These are phyloP conservation scores for Trametopsis cervina DNA, from an alignment of 768 basidiomycete genomes.

Conservation along the genomic window DNA sequence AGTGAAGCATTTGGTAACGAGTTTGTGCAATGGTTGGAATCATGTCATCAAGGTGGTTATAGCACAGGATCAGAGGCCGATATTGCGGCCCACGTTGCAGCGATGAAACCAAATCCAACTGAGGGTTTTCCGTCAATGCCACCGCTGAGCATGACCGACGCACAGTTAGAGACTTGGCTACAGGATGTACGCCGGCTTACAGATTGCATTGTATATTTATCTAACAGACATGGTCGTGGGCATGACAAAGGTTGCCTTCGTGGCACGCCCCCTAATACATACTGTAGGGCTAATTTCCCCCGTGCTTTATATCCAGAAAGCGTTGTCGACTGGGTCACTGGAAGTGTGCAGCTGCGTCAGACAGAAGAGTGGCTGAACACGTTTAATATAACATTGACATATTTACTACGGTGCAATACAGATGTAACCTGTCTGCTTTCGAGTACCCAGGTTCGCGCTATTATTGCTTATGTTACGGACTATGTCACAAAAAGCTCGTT, in stretches of 20 bases:
- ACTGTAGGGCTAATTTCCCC: no score
- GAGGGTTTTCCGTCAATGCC: neutral
- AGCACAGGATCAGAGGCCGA: constrained; percentile 33
- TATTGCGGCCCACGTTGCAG: constrained; percentile 31
- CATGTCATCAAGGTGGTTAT: constrained; percentile 24
- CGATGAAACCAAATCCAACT: no score
- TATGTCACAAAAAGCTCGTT: constrained; percentile 35
- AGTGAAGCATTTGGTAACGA: no score
- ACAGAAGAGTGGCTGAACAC: constrained; percentile 31
- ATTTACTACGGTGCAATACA: constrained; percentile 29
- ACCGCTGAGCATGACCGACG: constrained; percentile 9
- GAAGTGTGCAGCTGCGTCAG: constrained; percentile 24
- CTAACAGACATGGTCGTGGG: neutral
- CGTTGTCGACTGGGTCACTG: constrained; percentile 22
- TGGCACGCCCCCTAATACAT: no score
- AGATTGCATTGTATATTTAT: neutral
- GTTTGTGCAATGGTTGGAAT: constrained; percentile 13
- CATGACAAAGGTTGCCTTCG: no score
- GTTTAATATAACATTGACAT: constrained; percentile 24
- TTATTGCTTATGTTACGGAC: no score
- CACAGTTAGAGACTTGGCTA: neutral
- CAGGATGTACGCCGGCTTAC: neutral
- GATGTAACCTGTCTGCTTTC: no score
- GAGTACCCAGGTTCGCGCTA: constrained; percentile 33
- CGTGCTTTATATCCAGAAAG: constrained; percentile 18